These are phyloP conservation scores for Mesostigma viride DNA, from an alignment of 139 green algal species.

Conservation along the genomic window DNA sequence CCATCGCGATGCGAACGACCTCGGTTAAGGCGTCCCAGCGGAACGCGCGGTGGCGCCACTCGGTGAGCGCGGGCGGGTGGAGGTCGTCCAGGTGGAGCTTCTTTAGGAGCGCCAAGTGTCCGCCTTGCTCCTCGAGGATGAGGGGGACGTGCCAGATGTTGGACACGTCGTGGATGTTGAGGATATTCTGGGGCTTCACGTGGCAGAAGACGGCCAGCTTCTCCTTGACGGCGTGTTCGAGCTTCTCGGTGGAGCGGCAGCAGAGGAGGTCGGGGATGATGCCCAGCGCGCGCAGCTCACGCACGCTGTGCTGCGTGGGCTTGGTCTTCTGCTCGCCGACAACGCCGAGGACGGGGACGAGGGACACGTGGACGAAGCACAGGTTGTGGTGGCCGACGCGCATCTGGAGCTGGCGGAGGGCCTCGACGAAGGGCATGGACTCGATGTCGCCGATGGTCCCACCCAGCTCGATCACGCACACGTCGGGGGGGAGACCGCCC, in stretches of 20 bases:
- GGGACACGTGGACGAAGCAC: slow-evolving; percentile 82
- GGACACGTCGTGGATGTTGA: slow-evolving; percentile 90
- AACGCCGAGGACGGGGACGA: slow-evolving; percentile 92
- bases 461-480: slow-evolving; percentile 97
- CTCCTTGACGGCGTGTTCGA: slow-evolving; percentile 62
- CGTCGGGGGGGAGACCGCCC: slow-evolving; percentile 57
- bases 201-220: slow-evolving; percentile 97
- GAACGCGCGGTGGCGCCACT: slow-evolving; percentile 15
- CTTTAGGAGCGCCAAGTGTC: slow-evolving; percentile 56
- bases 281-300: slow-evolving; percentile 77
- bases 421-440: slow-evolving; percentile 89
- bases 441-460: slow-evolving; percentile 98
- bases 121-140: slow-evolving; percentile 48
- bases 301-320: slow-evolving; percentile 93
- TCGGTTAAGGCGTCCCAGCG: slow-evolving; percentile 13
- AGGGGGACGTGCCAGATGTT: slow-evolving; percentile 98
- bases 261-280: slow-evolving; percentile 81
- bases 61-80: not conserved
- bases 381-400: slow-evolving; percentile 71
- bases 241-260: slow-evolving; percentile 58
- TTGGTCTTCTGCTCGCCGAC: slow-evolving; percentile 98
- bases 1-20: slow-evolving; percentile 64
- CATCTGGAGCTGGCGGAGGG: slow-evolving; percentile 63
- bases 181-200: slow-evolving; percentile 58
- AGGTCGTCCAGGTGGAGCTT: slow-evolving; percentile 37